Base-by-base conservation (phyloP, 768 basidiomycete species). In the Clavaria fumosa region DNA sequence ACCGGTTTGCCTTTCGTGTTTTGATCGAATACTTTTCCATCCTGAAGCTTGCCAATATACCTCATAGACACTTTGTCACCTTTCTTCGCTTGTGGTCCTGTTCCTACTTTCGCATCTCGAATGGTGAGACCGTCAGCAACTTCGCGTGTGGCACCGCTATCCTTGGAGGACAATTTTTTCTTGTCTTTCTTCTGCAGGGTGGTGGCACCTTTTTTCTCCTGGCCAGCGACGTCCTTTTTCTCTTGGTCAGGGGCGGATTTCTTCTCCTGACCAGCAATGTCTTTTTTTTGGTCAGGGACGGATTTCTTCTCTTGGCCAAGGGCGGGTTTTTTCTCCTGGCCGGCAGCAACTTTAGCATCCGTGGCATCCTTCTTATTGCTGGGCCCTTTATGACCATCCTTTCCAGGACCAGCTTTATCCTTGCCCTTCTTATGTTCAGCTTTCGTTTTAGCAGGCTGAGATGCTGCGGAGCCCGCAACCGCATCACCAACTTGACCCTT, bases 1-100 rank as follows among this genome's bases (percentile, higher is more conserved):
- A 93, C 84, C 18, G 89, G 86, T 49, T 80, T 78, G 47, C 91
- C 91, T 55, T 75, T 79, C 46, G 65, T 70, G 56, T 89, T 89
- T 46, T 68, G 63, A 59, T 90, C 86, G 46, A 89, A 89, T 14
- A 75, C 45, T 47, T 73, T 78, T 47, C 80, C 82, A 43, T 76
- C 73, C 36, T 61, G 55, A 30, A 95, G 65, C 62, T 90, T 93
- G 46, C 93, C 93, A 48, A 97, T 78, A 59, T 96, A 97, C 40
- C 93, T 67, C 79, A 97, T 84, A 38, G 63, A 64, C 34, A 95
- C 68, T 30, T 63, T 76, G 59, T 79, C 75, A 11, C 91, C 91
- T 39, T 75, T 72, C 66, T 91, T 95, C 12, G 84, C 89, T 50
- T 67, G 64, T 24, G 82, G 74, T n/a, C 93, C 93, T 1, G 70